Conservation (phyloP, 2,329 filamentous ascomycete genomes). For the Fusarium bactridioides region DNA sequence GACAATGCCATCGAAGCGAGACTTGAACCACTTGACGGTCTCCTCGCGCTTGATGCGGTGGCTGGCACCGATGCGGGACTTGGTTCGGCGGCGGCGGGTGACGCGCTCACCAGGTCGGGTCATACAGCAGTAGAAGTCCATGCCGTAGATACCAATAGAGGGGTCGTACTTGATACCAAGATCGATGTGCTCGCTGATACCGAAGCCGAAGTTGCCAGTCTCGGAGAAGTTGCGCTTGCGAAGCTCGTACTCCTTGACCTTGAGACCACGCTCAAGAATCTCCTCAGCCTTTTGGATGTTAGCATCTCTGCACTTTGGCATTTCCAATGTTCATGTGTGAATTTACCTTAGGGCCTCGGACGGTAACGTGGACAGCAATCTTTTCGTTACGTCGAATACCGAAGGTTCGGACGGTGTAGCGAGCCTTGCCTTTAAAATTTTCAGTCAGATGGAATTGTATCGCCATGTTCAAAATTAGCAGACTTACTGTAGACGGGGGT, state of each 20-base stretch:
- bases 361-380: conserved; percentile 99
- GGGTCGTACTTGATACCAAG: conserved; percentile 99
- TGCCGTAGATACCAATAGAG: conserved; percentile 97
- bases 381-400: conserved; percentile 99
- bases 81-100: conserved; percentile 89
- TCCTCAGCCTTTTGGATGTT: conserved; percentile 78
- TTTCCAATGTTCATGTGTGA: not conserved
- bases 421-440: conserved; percentile 82
- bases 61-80: conserved; percentile 83
- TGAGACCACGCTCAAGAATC: conserved; percentile 99
- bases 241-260: conserved; percentile 99
- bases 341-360: conserved; percentile 84
- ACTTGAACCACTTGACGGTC: conserved; percentile 95
- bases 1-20: conserved; percentile 97
- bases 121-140: conserved; percentile 99
- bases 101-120: conserved; percentile 98
- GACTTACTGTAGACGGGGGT: conserved; percentile 97
- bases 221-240: conserved; percentile 99
- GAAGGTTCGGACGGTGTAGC: conserved; percentile 99
- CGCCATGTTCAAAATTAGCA: conserved; percentile 4
- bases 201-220: conserved; percentile 99
- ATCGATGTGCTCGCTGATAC: conserved; percentile 99
- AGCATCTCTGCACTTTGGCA: conserved; percentile 15
- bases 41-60: conserved; percentile 95
- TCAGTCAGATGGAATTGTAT: conserved; percentile 28